phyloP scores from a whole-genome alignment of 129 eudicot species.

The Cynara cardunculus region DNA sequence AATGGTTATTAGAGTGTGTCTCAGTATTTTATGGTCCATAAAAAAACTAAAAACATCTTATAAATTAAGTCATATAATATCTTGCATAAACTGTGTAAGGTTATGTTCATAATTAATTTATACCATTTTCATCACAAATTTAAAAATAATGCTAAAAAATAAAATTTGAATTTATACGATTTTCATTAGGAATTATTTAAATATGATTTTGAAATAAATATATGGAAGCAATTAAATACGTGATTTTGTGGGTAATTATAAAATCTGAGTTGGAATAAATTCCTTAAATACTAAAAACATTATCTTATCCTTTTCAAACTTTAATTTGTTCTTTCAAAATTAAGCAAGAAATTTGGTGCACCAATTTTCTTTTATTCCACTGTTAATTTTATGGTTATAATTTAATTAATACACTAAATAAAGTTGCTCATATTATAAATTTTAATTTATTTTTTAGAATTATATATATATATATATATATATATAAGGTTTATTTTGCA shows the following conservation, averaged over 20 bases:
- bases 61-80: too few species aligned
- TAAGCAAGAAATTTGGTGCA: slow-evolving; percentile 25
- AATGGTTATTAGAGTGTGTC: too few species aligned
- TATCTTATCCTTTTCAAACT: slow-evolving; percentile 6
- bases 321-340: slow-evolving; percentile 1
- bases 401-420: neutral
- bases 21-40: too few species aligned
- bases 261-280: slow-evolving; percentile 24
- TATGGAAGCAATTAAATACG: neutral
- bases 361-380: slow-evolving; percentile 16
- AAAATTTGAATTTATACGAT: neutral
- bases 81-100: too few species aligned
- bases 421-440: neutral
- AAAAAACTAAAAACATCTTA: too few species aligned
- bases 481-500: too few species aligned
- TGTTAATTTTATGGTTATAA: slow-evolving; percentile 8
- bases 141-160: neutral
- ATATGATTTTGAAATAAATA: neutral
- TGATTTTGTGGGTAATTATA: slow-evolving; percentile 10
- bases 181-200: neutral
- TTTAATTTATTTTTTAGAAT: neutral
- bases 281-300: slow-evolving; percentile 13
- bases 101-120: too few species aligned
- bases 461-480: too few species aligned
- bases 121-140: neutral